Base-by-base conservation (phyloP, 1,284 basidiomycete species). In the Singerocomus inundabilis region DNA sequence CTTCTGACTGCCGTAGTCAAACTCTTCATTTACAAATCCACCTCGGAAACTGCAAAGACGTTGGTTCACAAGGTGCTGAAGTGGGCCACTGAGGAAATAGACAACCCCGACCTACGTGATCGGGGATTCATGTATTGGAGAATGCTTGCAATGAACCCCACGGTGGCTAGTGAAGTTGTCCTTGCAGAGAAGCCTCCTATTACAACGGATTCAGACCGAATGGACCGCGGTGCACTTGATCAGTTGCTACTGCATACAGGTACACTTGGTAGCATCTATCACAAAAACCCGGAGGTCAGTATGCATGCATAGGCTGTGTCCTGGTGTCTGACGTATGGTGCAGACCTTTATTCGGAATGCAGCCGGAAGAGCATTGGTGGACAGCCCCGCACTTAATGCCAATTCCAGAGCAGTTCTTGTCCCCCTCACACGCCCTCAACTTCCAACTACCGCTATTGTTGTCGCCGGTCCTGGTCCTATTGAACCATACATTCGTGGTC, bases 111-210 rank as follows among this genome's bases (percentile, higher is more conserved):
- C 73, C 76, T 98, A 36, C 82, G 97, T 29, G 97, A 99, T 71
- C 80, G 97, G 53, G 97, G 96, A 0, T 99, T 96, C 75, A 98
- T 99, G 89, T 99, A 99, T 73, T 99, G 96, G 96, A 85, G 97
- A 41, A 78, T 99, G 72, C 79, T 99, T 33, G 96, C 96, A 1
- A 88, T 94, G 58, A 94, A 98, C 67, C 94, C 97, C 2, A 76
- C 85, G 2, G 87, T 89, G 1, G 96, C 97, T 3, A 82, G 88
- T 36, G 87, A 92, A 58, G 89, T 99, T 53, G 94, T 99, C n/a
- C 78, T 99, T 16, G 80, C 91, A 8, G 91, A 93, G 57, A 98
- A 98, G 62, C 97, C 97, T 15, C 78, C 93, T 4, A 98, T 99
- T 57, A 95, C 93, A n/a, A 98, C 93, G 2, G 95, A 99, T 67